Percentiles rank a stretch among this genome's conserved stretches.
Evolutionary conservation across 2,329 filamentous ascomycete species (phyloP).

Genomic region (Hypoxylon sp.): DNA sequence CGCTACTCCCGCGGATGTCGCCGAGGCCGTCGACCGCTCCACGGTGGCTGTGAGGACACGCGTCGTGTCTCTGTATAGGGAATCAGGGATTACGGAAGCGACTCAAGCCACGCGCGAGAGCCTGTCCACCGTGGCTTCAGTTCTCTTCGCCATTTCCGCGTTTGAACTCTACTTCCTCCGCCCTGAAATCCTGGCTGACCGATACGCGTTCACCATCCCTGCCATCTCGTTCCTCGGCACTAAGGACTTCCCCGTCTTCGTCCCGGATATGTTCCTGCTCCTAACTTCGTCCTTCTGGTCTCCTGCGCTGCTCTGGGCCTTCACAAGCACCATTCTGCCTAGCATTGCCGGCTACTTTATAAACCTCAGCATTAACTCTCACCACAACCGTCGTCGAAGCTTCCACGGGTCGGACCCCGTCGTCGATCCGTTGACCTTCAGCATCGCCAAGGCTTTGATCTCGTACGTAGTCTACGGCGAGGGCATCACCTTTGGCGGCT

Average conservation of each 20-base stretch:
- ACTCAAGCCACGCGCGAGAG: slow-evolving; percentile 75
- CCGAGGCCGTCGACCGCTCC: slow-evolving; percentile 79
- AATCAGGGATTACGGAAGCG: slow-evolving; percentile 74
- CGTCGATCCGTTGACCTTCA: slow-evolving; percentile 90
- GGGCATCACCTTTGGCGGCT: slow-evolving; percentile 71
- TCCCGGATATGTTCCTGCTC: slow-evolving; percentile 86
- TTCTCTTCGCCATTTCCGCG: slow-evolving; percentile 75
- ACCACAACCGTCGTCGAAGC: slow-evolving; percentile 58
- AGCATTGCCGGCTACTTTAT: slow-evolving; percentile 85
- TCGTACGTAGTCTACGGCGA: slow-evolving; percentile 84
- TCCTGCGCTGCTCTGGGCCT: slow-evolving; percentile 79
- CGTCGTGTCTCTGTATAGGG: slow-evolving; percentile 72
- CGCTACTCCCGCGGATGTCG: slow-evolving; percentile 82
- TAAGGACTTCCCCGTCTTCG: slow-evolving; percentile 70
- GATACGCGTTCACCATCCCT: slow-evolving; percentile 80
- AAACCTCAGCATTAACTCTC: slow-evolving; percentile 75
- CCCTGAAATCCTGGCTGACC: slow-evolving; percentile 76
- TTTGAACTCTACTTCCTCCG: slow-evolving; percentile 80
- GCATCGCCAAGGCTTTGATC: slow-evolving; percentile 85
- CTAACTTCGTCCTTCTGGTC: slow-evolving; percentile 86
- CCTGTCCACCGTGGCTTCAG: slow-evolving; percentile 77
- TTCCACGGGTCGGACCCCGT: slow-evolving; percentile 64
- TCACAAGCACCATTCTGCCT: slow-evolving; percentile 79
- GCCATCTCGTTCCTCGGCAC: slow-evolving; percentile 68
- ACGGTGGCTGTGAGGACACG: slow-evolving; percentile 75